Conservation (phyloP, 352 stramenopile species). For the Phytophthora tentaculata region DNA sequence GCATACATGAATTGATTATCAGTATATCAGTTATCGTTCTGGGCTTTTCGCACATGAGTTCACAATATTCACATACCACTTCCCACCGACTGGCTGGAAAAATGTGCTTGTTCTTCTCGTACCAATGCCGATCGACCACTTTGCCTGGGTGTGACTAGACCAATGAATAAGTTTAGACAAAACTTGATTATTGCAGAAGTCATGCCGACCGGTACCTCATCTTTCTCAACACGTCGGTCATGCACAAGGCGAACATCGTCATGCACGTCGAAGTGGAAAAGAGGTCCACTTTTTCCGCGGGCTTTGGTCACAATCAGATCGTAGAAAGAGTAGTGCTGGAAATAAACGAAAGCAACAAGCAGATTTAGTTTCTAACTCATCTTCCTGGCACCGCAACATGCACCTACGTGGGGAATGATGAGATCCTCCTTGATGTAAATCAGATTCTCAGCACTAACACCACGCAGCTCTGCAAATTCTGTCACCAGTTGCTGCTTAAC, state of each 20-base stretch:
- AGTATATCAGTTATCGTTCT: too few species aligned
- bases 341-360: constrained; percentile 5
- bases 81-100: constrained; percentile 99
- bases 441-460: constrained; percentile 92
- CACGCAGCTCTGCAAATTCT: constrained; percentile 94
- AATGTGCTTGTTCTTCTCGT: constrained; percentile 99
- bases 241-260: constrained; percentile 92
- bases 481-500: constrained; percentile 90
- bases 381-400: background rate
- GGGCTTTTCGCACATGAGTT: too few species aligned
- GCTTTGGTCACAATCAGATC: constrained; percentile 98
- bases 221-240: constrained; percentile 96
- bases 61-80: constrained; percentile 54
- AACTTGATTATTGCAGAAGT: too few species aligned
- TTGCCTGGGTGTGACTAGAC: constrained; percentile 95
- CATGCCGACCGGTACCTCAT: too few species aligned
- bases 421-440: constrained; percentile 99
- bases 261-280: constrained; percentile 98
- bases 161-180: too few species aligned
- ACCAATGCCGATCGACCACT: constrained; percentile 97
- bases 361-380: constrained; percentile 14
- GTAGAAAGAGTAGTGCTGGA: constrained; percentile 98
- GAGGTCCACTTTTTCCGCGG: constrained; percentile 95
- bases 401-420: constrained; percentile 95
- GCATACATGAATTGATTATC: constrained; percentile 12